Evolutionary conservation across 75 land plant genomes (phyloP).

Genomic region (Pinus tabuliformis): DNA sequence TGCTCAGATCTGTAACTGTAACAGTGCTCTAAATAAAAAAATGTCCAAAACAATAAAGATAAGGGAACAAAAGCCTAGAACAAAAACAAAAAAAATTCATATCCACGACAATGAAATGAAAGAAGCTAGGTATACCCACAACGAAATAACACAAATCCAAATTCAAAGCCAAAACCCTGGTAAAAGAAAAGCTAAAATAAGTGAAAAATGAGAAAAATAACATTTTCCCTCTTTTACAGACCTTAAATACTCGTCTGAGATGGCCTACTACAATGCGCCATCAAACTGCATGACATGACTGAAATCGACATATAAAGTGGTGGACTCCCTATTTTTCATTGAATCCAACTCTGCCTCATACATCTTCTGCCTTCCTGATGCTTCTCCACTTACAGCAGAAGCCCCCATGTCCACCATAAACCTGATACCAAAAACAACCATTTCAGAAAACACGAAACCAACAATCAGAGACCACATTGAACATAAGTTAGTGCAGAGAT

Average conservation of each 20-base stretch:
- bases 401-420: constrained; percentile 40
- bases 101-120: no score
- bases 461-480: not conserved
- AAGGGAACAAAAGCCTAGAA: no score
- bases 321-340: constrained; percentile 62
- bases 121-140: not conserved
- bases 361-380: constrained; percentile 24
- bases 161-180: constrained; percentile 3
- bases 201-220: not conserved
- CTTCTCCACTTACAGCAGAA: constrained; percentile 19
- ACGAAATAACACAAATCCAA: not conserved
- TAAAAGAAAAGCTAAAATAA: not conserved
- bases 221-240: not conserved
- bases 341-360: constrained; percentile 68
- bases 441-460: not conserved
- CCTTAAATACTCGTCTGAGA: constrained; percentile 86
- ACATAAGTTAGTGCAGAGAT: not conserved
- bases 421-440: constrained; percentile 4
- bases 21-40: no score
- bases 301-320: constrained; percentile 90
- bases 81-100: no score
- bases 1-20: no score
- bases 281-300: constrained; percentile 80
- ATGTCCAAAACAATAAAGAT: no score
- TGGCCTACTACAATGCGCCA: constrained; percentile 66